These are phyloP conservation scores for Backusella sp. DNA, from an alignment of 192 early-diverging fungal genomes.

Conservation along the genomic window DNA sequence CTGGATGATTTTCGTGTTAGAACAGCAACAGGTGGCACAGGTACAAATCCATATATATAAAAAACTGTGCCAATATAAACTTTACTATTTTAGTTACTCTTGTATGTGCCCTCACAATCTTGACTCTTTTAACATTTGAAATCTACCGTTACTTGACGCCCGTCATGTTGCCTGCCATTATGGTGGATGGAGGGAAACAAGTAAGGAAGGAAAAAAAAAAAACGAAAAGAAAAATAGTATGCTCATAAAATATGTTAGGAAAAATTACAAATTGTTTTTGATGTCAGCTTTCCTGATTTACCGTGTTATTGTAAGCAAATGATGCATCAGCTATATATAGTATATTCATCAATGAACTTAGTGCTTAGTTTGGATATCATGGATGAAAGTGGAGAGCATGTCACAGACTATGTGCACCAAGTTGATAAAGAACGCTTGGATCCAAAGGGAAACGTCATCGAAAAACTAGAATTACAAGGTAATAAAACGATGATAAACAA, in stretches of 20 bases:
- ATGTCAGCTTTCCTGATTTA: constrained; percentile 87
- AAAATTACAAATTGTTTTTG: constrained; percentile 83
- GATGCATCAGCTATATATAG: too few relatives aligned
- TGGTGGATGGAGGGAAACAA: constrained; percentile 78
- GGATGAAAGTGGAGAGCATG: constrained; percentile 89
- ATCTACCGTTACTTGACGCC: constrained; percentile 73
- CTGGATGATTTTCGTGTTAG: constrained; percentile 88
- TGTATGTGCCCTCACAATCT: constrained; percentile 65
- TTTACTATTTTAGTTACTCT: constrained; percentile 64
- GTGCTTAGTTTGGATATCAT: constrained; percentile 92
- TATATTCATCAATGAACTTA: constrained; percentile 15
- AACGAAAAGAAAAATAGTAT: neutral
- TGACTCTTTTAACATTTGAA: constrained; percentile 75
- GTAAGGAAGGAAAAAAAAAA: neutral
- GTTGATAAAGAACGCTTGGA: constrained; percentile 80
- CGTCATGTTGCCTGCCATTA: constrained; percentile 66
- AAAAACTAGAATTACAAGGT: constrained; percentile 55
- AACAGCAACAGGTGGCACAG: constrained; percentile 71
- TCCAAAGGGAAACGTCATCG: constrained; percentile 60
- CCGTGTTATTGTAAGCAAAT: constrained; percentile 74
- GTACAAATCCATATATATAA: constrained; percentile 33
- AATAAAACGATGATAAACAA: neutral
- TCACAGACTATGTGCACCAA: constrained; percentile 69
- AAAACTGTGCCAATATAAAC: neutral
- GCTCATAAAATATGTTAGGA: constrained; percentile 38